Conservation (phyloP, 805 yeast species). For the Starmerella riodocensis region DNA sequence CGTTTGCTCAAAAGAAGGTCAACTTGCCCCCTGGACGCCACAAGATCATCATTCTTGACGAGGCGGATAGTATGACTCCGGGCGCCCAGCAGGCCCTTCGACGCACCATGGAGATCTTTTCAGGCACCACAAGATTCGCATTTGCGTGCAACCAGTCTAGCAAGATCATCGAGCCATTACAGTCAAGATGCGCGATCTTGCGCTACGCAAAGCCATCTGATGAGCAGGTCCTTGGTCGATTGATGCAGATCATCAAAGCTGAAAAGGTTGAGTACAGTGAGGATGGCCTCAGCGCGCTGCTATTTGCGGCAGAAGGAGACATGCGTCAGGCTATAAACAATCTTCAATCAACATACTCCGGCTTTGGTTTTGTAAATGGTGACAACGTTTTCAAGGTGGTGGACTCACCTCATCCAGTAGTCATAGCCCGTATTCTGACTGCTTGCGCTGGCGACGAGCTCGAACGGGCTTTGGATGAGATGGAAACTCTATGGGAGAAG, state of each 20-base stretch:
- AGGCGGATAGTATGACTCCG: slow-evolving; percentile 93
- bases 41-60: slow-evolving; percentile 85
- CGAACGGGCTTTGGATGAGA: slow-evolving; percentile 50
- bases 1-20: slow-evolving; percentile 90
- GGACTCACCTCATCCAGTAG: slow-evolving; percentile 89
- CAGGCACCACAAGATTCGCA: slow-evolving; percentile 95
- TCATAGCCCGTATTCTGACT: slow-evolving; percentile 55
- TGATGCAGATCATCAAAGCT: slow-evolving; percentile 51
- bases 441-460: slow-evolving; percentile 34
- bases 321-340: slow-evolving; percentile 97
- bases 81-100: slow-evolving; percentile 93
- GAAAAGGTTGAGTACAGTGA: slow-evolving; percentile 70
- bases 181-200: slow-evolving; percentile 89
- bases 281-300: slow-evolving; percentile 83
- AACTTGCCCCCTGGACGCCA: slow-evolving; percentile 78
- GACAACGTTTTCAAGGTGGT: slow-evolving; percentile 90
- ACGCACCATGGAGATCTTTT: slow-evolving; percentile 88
- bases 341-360: slow-evolving; percentile 85
- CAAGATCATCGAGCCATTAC: slow-evolving; percentile 92
- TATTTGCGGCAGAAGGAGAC: slow-evolving; percentile 95
- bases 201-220: slow-evolving; percentile 71
- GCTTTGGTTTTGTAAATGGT: slow-evolving; percentile 80
- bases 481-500: slow-evolving; percentile 66
- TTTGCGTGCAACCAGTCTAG: slow-evolving; percentile 92
- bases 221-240: slow-evolving; percentile 66